Evolutionary conservation across 2,329 filamentous ascomycete species (phyloP).

Genomic region (Alternaria arbusti): DNA sequence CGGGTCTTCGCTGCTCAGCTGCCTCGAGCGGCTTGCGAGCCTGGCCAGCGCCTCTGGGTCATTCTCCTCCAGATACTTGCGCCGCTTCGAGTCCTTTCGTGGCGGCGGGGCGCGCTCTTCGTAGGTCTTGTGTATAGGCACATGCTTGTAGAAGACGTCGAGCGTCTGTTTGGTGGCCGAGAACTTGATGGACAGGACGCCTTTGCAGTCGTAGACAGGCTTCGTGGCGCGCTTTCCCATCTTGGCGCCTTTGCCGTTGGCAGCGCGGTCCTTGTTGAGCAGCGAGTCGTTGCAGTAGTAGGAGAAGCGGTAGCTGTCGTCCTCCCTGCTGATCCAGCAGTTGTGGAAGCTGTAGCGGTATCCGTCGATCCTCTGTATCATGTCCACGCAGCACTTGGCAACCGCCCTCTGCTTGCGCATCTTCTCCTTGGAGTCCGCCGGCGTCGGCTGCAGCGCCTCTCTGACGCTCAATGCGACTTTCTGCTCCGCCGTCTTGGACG

Average conservation of each 20-base stretch:
- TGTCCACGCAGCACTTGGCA: constrained; percentile 53
- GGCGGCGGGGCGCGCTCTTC: constrained; percentile 52
- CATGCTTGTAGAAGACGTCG: constrained; percentile 56
- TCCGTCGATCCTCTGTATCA: constrained; percentile 54
- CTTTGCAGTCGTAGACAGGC: constrained; percentile 58
- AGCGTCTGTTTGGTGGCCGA: constrained; percentile 50
- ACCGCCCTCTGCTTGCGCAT: constrained; percentile 56
- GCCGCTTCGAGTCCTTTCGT: constrained; percentile 49
- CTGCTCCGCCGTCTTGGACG: constrained; percentile 23
- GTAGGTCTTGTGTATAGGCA: constrained; percentile 55
- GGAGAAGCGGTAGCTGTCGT: constrained; percentile 55
- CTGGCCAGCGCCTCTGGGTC: constrained; percentile 42
- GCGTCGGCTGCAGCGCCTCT: constrained; percentile 43
- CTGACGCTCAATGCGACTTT: constrained; percentile 44
- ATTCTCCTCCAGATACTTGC: constrained; percentile 43
- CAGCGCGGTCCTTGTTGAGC: constrained; percentile 58
- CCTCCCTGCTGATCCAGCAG: constrained; percentile 55
- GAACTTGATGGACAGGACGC: constrained; percentile 57
- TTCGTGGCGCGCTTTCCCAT: constrained; percentile 50
- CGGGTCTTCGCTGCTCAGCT: constrained; percentile 25
- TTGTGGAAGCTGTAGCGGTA: constrained; percentile 59
- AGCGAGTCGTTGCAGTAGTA: constrained; percentile 60
- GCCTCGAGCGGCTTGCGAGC: constrained; percentile 33
- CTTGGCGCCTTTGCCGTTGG: constrained; percentile 52
- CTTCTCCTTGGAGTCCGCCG: constrained; percentile 50